Base-by-base conservation (phyloP, 192 early-diverging fungal species). In the Coemansia sp. region DNA sequence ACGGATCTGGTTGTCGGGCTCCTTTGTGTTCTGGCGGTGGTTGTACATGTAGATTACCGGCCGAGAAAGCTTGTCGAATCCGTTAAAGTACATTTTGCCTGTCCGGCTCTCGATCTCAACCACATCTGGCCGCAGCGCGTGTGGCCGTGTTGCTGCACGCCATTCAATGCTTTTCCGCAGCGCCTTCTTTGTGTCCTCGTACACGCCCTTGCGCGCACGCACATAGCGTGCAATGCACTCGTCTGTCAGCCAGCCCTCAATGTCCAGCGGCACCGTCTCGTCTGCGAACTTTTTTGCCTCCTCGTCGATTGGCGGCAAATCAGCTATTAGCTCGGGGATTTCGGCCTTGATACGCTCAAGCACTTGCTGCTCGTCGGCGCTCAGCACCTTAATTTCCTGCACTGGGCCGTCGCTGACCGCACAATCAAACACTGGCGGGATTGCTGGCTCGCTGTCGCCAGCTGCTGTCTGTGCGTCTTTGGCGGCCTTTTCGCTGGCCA, bases 81-180 rank as follows among this genome's bases (percentile, higher is more conserved):
- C 95, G 74, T 86, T 87, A 41, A 93, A 73, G 72, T 92, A 89
- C 74, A 89, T 79, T 80, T 96, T 96, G 54, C 94, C 96, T 8
- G 88, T 88, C 15, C 83, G 74, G 39, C 83, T 85, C 80, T 95
- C 94, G 53, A 84, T 72, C 72, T 88, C 88, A 37, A 97, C 85
- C 12, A 86, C 86, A 7, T 90, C 87, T 4, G 90, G 83, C 21
- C 87, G 84, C 56, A 94, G 86, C 0, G 82, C 64, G 47, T 87
- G 77, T 19, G 94, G 93, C 21, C 85, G 71, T 60, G 87, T 91
- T 2, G 83, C 76, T 48, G 89, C 76, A 56, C 92, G 85, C 94
- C 94, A 97, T 60, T 81, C 75, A 25, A 97, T 76, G 17, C 91
- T 90, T 52, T 86, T 87, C 68, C 87, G 83, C 22, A 97, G 69